phyloP scores from a whole-genome alignment of 2,329 filamentous ascomycete genomes.

The Knoxdaviesia capensis region DNA sequence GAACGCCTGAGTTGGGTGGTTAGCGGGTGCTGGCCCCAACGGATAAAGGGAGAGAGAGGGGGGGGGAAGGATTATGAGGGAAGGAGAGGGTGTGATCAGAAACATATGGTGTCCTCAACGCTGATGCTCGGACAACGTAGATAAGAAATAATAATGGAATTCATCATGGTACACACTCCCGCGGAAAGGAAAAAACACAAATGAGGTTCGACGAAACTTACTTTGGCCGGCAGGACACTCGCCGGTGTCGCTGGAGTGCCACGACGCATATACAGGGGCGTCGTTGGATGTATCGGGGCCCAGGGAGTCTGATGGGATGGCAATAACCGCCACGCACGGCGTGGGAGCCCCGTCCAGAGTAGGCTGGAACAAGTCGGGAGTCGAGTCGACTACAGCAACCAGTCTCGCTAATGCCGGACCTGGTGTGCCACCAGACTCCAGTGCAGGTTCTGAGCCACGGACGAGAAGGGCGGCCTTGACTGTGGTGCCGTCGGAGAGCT shows the following conservation, averaged over 20 bases:
- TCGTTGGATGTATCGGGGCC: conserved; percentile 11
- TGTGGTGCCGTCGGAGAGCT: conserved; percentile 34
- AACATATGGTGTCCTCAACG: conserved; percentile 73
- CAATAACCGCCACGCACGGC: conserved; percentile 53
- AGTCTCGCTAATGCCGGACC: conserved; percentile 27
- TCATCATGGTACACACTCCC: conserved; percentile 57
- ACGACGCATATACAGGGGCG: conserved; percentile 36
- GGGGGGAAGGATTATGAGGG: conserved; percentile 11
- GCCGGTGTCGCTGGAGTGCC: conserved; percentile 78
- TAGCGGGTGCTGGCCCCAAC: conserved; percentile 11
- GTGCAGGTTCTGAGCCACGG: conserved; percentile 11
- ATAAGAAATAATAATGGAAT: conserved; percentile 75
- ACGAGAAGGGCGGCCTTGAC: conserved; percentile 36
- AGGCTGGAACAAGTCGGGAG: conserved; percentile 49
- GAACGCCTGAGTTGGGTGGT: conserved; percentile 8
- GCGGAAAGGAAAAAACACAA: conserved; percentile 5
- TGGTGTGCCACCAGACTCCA: background rate
- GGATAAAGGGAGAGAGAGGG: conserved; percentile 6
- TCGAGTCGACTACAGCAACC: conserved; percentile 48
- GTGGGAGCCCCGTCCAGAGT: conserved; percentile 54
- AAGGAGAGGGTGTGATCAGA: conserved; percentile 36
- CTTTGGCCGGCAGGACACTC: conserved; percentile 79
- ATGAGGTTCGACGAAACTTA: conserved; percentile 35
- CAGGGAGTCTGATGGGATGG: conserved; percentile 37
- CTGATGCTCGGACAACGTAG: conserved; percentile 97